Evolutionary conservation across 2,329 filamentous ascomycete species (phyloP).

Genomic region (Colletotrichum sp.): DNA sequence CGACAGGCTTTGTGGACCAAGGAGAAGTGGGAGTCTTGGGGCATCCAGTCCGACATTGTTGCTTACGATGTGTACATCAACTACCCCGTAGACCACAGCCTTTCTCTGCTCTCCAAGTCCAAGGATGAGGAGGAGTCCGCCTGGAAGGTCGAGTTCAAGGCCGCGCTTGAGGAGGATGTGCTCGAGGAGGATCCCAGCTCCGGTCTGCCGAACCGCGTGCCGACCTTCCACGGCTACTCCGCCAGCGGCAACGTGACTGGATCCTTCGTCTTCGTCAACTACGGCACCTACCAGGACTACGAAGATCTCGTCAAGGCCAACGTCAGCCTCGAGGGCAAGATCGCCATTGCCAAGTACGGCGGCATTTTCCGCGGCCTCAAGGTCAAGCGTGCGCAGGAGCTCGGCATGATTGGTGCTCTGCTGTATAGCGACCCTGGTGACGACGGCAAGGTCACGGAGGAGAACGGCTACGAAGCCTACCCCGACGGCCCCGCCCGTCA

Average conservation of each 20-base stretch:
- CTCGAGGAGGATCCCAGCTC: conserved; percentile 84
- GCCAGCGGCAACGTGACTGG: conserved; percentile 91
- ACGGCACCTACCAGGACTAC: conserved; percentile 85
- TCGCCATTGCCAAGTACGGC: conserved; percentile 87
- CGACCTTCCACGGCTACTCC: conserved; percentile 95
- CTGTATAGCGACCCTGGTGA: conserved; percentile 91
- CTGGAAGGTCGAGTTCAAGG: conserved; percentile 76
- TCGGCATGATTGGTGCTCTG: conserved; percentile 85
- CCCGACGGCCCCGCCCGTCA: conserved; percentile 87
- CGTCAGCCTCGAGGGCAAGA: conserved; percentile 80
- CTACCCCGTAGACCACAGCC: conserved; percentile 73
- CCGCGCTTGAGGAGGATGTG: conserved; percentile 82
- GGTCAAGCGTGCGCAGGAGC: conserved; percentile 88
- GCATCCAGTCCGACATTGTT: conserved; percentile 67
- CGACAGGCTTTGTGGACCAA: conserved; percentile 73
- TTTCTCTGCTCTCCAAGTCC: conserved; percentile 66
- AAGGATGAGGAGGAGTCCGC: conserved; percentile 29
- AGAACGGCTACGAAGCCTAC: conserved; percentile 80
- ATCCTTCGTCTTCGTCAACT: conserved; percentile 88
- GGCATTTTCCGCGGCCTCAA: conserved; percentile 88
- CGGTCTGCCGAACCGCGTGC: conserved; percentile 73
- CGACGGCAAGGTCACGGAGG: conserved; percentile 81
- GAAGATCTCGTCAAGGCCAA: conserved; percentile 80
- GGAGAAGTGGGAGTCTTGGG: conserved; percentile 75
- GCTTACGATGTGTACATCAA: conserved; percentile 81